These are phyloP conservation scores for Sporothrix dimorphospora DNA, from an alignment of 2,329 filamentous ascomycete species.

Conservation along the genomic window DNA sequence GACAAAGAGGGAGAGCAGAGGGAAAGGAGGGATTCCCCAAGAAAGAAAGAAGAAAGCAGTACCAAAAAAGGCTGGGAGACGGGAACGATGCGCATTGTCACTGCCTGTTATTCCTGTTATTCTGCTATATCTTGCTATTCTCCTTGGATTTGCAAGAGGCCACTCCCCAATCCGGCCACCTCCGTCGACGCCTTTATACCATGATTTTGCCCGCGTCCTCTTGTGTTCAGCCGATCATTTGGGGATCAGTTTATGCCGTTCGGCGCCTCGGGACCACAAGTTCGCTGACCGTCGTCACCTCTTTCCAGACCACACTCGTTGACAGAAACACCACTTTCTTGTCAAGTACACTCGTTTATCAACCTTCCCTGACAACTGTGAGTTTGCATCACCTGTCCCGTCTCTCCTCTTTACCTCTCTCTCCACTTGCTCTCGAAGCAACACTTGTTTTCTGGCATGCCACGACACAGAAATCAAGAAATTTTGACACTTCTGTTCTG, in stretches of 20 bases:
- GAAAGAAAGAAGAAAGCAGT: not conserved
- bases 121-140: not conserved
- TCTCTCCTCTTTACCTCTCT: not conserved
- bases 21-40: not conserved
- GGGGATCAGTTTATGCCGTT: constrained; percentile 40
- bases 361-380: constrained; percentile 53
- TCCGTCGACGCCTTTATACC: constrained; percentile 13
- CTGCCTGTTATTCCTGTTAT: constrained; percentile 13
- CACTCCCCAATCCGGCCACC: constrained; percentile 26
- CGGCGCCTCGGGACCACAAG: constrained; percentile 25
- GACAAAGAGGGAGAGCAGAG: constrained; percentile 5
- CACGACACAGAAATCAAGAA: not conserved
- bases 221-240: constrained; percentile 37
- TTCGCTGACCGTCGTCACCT: constrained; percentile 33
- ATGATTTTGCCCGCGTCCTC: not conserved
- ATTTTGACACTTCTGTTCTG: not conserved
- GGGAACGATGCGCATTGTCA: constrained; percentile 14
- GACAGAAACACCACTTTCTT: constrained; percentile 45
- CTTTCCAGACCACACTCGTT: constrained; percentile 51
- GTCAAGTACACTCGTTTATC: constrained; percentile 64
- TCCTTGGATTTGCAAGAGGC: not conserved
- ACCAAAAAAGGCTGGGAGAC: constrained; percentile 17
- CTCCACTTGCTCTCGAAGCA: not conserved
- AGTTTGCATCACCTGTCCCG: constrained; percentile 36
- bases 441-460: not conserved